Percentiles rank a stretch among this genome's conserved stretches.
phyloP scores from a whole-genome alignment of 2,329 filamentous ascomycete genomes.

The Colletotrichum sansevieriae region DNA sequence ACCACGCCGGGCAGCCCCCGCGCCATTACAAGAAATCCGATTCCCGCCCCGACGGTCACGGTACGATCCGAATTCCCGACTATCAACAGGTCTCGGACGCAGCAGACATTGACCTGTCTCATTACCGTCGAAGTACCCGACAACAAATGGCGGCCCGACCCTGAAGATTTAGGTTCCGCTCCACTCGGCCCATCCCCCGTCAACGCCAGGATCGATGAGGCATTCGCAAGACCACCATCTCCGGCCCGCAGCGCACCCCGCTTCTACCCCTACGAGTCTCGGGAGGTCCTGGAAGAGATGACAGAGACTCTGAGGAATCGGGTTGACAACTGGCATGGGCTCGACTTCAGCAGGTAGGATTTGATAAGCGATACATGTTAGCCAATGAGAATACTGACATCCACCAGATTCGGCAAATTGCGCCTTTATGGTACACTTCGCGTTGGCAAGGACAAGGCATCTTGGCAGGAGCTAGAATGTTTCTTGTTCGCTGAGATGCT shows the following conservation, averaged over 20 bases:
- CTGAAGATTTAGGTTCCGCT: constrained; percentile 78
- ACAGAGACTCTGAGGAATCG: constrained; percentile 86
- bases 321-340: constrained; percentile 98
- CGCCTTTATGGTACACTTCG: constrained; percentile 89
- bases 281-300: constrained; percentile 83
- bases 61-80: constrained; percentile 98
- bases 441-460: constrained; percentile 94
- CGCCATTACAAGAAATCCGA: constrained; percentile 82
- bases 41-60: constrained; percentile 90
- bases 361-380: constrained; percentile 9
- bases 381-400: constrained; percentile 47
- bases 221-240: constrained; percentile 69
- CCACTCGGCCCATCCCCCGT: constrained; percentile 58
- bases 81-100: constrained; percentile 89
- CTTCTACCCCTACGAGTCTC: constrained; percentile 79
- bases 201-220: constrained; percentile 63
- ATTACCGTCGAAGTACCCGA: constrained; percentile 95
- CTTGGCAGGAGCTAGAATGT: constrained; percentile 98
- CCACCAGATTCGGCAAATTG: constrained; percentile 85
- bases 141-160: constrained; percentile 88
- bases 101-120: constrained; percentile 94
- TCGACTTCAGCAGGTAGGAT: constrained; percentile 84
- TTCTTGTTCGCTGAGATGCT: constrained; percentile 99
- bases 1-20: constrained; percentile 83
- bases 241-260: constrained; percentile 69